phyloP scores from a whole-genome alignment of 2,329 filamentous ascomycete species.

The Pseudocercospora pini-densiflorae region DNA sequence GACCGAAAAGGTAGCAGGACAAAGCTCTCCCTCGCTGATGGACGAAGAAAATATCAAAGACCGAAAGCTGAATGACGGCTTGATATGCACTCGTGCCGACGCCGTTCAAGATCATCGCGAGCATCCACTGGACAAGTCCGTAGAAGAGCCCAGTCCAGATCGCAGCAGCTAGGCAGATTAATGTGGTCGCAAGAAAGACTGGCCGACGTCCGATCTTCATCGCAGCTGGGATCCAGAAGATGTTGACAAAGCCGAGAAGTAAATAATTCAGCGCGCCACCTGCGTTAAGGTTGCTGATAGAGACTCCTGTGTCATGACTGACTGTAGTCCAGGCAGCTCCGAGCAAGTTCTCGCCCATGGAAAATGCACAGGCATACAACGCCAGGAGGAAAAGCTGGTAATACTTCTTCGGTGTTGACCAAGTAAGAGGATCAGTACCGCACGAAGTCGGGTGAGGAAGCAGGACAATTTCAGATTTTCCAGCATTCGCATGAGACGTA shows the following conservation, averaged over 20 bases:
- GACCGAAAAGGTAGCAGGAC: conserved; percentile 42
- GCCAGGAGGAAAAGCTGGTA: conserved; percentile 47
- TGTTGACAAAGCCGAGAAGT: conserved; percentile 47
- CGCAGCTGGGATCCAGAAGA: conserved; percentile 47
- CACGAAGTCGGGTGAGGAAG: background rate
- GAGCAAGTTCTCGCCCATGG: conserved; percentile 48
- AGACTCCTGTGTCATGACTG: conserved; percentile 45
- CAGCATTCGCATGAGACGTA: background rate
- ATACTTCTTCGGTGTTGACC: conserved; percentile 45
- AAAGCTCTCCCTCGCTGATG: conserved; percentile 42
- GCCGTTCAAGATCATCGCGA: conserved; percentile 36
- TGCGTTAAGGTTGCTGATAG: conserved; percentile 47
- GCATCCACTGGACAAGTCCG: conserved; percentile 40
- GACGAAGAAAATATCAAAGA: conserved; percentile 48
- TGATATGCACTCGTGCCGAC: conserved; percentile 46
- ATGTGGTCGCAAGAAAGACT: conserved; percentile 43
- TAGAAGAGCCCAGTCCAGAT: conserved; percentile 41
- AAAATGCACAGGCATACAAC: conserved; percentile 48
- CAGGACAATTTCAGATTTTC: background rate
- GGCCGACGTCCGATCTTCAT: conserved; percentile 47
- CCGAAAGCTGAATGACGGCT: conserved; percentile 46
- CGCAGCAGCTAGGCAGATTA: conserved; percentile 38
- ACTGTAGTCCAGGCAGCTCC: conserved; percentile 50
- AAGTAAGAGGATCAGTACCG: conserved; percentile 4
- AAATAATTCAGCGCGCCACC: conserved; percentile 49